phyloP scores from a whole-genome alignment of 2,329 filamentous ascomycete genomes.

The Aschersonia sp. region DNA sequence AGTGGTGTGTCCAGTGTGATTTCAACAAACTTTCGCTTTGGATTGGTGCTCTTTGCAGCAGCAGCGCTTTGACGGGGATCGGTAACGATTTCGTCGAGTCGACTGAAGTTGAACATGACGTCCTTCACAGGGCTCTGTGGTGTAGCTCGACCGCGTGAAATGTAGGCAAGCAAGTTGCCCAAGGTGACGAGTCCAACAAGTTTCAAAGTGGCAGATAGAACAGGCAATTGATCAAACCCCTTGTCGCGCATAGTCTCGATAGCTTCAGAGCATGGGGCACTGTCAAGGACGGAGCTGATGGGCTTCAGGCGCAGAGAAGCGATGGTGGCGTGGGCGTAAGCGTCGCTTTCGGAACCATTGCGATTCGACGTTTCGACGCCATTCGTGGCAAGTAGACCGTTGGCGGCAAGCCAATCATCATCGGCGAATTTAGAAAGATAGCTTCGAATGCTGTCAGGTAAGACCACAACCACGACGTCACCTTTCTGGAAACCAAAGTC shows the following conservation, averaged over 20 bases:
- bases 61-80: conserved; percentile 54
- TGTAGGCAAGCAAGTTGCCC: conserved; percentile 83
- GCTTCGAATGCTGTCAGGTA: conserved; percentile 92
- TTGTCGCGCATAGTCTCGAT: conserved; percentile 98
- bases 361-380: conserved; percentile 32
- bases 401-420: conserved; percentile 96
- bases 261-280: conserved; percentile 64
- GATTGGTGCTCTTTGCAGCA: conserved; percentile 19
- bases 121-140: conserved; percentile 61
- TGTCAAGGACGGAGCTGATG: conserved; percentile 66
- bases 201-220: conserved; percentile 53
- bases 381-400: conserved; percentile 64
- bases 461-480: conserved; percentile 77
- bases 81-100: conserved; percentile 79
- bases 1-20: conserved; percentile 86
- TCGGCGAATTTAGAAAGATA: conserved; percentile 98
- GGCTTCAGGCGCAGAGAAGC: conserved; percentile 78
- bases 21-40: conserved; percentile 69
- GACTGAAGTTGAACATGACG: conserved; percentile 94
- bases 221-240: conserved; percentile 93
- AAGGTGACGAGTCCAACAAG: conserved; percentile 89
- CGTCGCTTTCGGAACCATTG: conserved; percentile 35
- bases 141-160: conserved; percentile 68
- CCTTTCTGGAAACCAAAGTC: conserved; percentile 66
- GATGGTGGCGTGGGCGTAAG: conserved; percentile 68